A percentile compares a stretch with the other conserved stretches of the same genome.
These are phyloP conservation scores for Gossypioides kirkii DNA, from an alignment of 345 rosid species.

Conservation along the genomic window DNA sequence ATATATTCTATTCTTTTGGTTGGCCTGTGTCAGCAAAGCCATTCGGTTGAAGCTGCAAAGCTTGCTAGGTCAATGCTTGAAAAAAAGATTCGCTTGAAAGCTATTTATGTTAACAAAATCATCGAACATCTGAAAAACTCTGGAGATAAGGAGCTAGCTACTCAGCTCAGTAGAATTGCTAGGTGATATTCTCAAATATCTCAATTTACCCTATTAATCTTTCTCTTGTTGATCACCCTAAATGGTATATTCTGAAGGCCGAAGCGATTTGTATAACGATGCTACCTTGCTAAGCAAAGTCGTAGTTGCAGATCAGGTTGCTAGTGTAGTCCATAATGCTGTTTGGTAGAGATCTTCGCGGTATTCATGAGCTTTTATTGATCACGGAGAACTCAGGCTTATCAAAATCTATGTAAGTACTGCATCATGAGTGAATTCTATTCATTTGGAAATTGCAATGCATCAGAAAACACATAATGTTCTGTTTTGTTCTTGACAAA, in stretches of 20 bases:
- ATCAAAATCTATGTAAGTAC: background rate
- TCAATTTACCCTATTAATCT: background rate
- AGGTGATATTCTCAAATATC: background rate
- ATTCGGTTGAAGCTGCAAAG: slow-evolving; percentile 2
- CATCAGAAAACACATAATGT: background rate
- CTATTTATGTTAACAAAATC: background rate
- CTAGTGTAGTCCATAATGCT: background rate
- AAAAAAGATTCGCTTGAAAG: background rate
- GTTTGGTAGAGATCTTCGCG: background rate
- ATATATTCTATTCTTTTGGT: slow-evolving; percentile 46
- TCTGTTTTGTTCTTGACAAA: background rate
- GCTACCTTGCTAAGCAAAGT: background rate
- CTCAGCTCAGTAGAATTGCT: background rate
- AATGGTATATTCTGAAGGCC: background rate
- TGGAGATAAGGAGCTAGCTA: slow-evolving; percentile 6
- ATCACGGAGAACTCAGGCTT: background rate
- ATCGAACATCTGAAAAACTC: background rate
- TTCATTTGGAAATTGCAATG: background rate
- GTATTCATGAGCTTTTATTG: background rate
- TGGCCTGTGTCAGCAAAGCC: slow-evolving; percentile 24
- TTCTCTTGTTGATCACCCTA: background rate
- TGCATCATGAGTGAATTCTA: background rate
- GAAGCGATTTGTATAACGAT: background rate
- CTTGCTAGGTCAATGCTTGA: slow-evolving; percentile 8
- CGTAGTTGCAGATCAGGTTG: background rate